A percentile compares a stretch with the other conserved stretches of the same genome.
These are phyloP conservation scores for Coemansia sp. DNA, from an alignment of 192 early-diverging fungal species.

Conservation along the genomic window DNA sequence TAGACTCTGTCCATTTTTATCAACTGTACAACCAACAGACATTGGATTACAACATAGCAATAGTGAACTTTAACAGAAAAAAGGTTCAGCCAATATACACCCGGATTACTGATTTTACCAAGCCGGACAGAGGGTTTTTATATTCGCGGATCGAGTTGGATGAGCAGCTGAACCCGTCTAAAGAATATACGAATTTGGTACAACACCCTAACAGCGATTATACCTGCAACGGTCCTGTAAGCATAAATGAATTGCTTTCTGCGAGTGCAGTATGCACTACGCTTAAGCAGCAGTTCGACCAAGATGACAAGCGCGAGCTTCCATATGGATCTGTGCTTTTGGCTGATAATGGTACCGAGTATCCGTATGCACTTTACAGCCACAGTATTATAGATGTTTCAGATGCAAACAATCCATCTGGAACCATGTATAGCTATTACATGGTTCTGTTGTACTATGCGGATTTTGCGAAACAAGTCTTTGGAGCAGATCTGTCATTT, in stretches of 20 bases:
- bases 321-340: neutral
- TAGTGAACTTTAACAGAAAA: neutral
- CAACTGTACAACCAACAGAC: neutral
- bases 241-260: neutral
- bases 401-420: neutral
- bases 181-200: neutral
- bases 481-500: neutral
- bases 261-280: neutral
- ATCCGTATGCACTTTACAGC: constrained; percentile 1
- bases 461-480: neutral
- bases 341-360: neutral
- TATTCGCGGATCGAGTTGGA: neutral
- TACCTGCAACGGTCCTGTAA: neutral
- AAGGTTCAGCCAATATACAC: neutral
- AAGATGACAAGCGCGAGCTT: neutral
- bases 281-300: neutral
- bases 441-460: constrained; percentile 2
- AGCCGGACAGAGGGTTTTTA: neutral
- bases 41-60: neutral
- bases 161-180: neutral
- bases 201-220: neutral
- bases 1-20: neutral
- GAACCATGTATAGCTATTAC: neutral
- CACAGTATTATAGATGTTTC: neutral
- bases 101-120: neutral